These are phyloP conservation scores for Wilhelminamyces savonicus DNA, from an alignment of 805 yeast species.

Conservation along the genomic window DNA sequence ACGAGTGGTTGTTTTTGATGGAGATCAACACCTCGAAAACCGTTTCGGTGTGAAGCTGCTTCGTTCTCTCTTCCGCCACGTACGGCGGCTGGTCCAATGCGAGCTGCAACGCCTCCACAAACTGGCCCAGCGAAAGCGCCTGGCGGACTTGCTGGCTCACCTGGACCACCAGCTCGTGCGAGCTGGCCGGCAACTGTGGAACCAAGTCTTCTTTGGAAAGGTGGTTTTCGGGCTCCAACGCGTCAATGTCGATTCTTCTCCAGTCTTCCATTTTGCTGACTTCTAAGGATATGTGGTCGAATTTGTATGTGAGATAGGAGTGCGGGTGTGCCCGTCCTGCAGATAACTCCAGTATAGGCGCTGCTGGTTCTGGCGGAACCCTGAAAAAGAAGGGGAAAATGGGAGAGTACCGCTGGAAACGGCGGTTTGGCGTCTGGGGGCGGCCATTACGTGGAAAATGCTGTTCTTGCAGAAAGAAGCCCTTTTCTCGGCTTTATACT, in stretches of 20 bases:
- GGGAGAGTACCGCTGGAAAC: no score
- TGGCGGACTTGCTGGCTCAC: constrained; percentile 54
- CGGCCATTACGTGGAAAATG: no score
- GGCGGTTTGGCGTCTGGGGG: no score
- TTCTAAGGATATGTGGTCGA: no score
- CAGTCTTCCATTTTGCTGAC: constrained; percentile 53
- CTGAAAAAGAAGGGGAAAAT: no score
- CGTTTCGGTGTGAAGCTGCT: constrained; percentile 34
- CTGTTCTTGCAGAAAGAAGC: no score
- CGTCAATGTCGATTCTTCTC: constrained; percentile 95
- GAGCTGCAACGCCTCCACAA: constrained; percentile 55
- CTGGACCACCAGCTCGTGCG: constrained; percentile 46
- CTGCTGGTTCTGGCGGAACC: no score
- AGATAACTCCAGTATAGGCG: no score
- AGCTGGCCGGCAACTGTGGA: constrained; percentile 42
- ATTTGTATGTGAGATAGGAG: no score
- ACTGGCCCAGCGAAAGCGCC: constrained; percentile 65
- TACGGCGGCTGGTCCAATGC: constrained; percentile 78
- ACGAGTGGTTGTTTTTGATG: constrained; percentile 48
- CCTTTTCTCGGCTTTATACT: no score
- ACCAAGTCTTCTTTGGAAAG: constrained; percentile 58
- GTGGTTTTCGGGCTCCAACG: constrained; percentile 76
- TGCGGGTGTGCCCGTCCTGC: no score
- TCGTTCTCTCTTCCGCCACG: constrained; percentile 58
- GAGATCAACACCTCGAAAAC: constrained; percentile 64